Evolutionary conservation across 192 early-diverging fungal species (phyloP).

Genomic region (Entrophospora sp.): DNA sequence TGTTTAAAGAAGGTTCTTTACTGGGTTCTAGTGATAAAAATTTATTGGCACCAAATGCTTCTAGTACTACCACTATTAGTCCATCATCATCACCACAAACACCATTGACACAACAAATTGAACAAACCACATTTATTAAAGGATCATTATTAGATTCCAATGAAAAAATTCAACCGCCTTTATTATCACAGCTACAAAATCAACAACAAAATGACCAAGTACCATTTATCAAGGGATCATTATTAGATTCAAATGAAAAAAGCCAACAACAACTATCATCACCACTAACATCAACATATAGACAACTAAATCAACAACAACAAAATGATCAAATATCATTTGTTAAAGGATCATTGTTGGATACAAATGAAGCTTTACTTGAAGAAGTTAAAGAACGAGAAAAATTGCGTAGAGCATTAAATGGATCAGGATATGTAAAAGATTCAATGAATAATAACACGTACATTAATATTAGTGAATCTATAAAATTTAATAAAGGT

Average conservation of each 20-base stretch:
- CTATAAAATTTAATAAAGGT: conserved; percentile 12
- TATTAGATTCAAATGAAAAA: conserved; percentile 14
- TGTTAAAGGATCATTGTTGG: conserved; percentile 10
- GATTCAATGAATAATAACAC: neutral
- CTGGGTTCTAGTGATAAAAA: too few relatives aligned
- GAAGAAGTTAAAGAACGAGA: conserved; percentile 15
- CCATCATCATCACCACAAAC: neutral
- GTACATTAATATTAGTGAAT: neutral
- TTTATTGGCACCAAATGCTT: too few relatives aligned
- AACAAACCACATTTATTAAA: neutral
- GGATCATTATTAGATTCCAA: conserved; percentile 3
- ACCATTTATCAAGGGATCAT: neutral
- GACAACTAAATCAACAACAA: neutral
- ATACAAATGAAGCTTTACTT: conserved; percentile 4
- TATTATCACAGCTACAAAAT: too few relatives aligned
- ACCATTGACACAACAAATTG: too few relatives aligned
- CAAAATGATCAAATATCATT: neutral
- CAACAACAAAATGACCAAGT: neutral
- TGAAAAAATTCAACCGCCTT: conserved; percentile 1
- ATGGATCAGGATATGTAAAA: neutral
- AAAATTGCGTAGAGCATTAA: neutral
- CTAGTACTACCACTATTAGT: too few relatives aligned
- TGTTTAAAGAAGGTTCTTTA: neutral
- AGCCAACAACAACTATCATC: too few relatives aligned
- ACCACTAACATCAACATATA: too few relatives aligned